A percentile compares a stretch with the other conserved stretches of the same genome.
Conservation (phyloP, 23 red algal genomes). For the Gracilaria domingensis region DNA sequence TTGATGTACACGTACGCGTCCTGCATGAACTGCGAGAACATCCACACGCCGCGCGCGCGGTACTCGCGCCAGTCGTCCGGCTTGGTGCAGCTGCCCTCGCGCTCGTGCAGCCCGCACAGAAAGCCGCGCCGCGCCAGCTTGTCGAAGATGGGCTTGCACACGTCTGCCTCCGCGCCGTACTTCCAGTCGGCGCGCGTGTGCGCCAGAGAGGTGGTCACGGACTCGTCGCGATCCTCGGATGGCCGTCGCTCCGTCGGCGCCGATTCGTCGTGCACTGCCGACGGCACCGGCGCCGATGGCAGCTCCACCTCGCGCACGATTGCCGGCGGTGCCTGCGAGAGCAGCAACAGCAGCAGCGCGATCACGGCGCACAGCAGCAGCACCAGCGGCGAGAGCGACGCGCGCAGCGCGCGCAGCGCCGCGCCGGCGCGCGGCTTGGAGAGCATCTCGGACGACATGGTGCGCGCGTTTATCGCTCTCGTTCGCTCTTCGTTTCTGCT, state of each 20-base stretch:
- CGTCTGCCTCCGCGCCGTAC: constrained; percentile 7
- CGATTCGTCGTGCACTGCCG: background rate
- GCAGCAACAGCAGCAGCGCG: constrained; percentile 1
- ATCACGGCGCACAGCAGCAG: background rate
- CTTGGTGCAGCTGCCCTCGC: constrained; percentile 10
- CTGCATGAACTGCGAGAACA: constrained; percentile 63
- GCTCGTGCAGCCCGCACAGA: constrained; percentile 26
- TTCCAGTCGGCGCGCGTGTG: constrained; percentile 20
- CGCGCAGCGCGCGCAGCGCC: background rate
- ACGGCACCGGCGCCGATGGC: too few relatives aligned
- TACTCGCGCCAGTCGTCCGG: constrained; percentile 12
- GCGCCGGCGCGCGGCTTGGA: background rate
- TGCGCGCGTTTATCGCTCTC: background rate
- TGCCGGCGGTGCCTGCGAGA: background rate
- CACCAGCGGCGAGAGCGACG: background rate
- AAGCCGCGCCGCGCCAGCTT: constrained; percentile 18
- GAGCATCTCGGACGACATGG: background rate
- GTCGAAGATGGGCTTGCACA: constrained; percentile 30
- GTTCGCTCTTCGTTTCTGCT: too few relatives aligned
- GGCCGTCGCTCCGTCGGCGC: background rate
- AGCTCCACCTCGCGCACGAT: background rate
- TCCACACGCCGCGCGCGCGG: background rate
- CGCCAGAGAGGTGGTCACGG: background rate
- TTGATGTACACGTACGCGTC: constrained; percentile 52
- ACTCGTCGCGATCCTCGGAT: too few relatives aligned